Percentiles rank a stretch among this genome's conserved stretches.
These are phyloP conservation scores for Lignosus rhinocerotis DNA, from an alignment of 1,284 basidiomycete species.

Conservation along the genomic window DNA sequence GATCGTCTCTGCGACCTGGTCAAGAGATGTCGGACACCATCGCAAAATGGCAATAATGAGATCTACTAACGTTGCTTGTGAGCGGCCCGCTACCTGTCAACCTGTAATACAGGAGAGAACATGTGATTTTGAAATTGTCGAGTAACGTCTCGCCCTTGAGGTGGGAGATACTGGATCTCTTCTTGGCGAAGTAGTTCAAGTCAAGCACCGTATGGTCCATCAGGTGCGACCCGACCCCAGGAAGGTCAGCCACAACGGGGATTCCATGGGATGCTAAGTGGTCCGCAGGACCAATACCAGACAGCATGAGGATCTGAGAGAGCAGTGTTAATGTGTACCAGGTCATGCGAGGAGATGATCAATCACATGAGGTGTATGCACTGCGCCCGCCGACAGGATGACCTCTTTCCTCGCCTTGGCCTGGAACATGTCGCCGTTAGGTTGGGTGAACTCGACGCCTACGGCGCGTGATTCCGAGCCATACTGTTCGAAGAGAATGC, in stretches of 20 bases:
- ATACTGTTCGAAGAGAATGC: slow-evolving; percentile 56
- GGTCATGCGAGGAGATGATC: not conserved
- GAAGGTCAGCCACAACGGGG: slow-evolving; percentile 51
- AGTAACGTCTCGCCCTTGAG: slow-evolving; percentile 37
- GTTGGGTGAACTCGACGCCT: slow-evolving; percentile 59
- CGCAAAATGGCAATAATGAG: not conserved
- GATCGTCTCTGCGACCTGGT: slow-evolving; percentile 56
- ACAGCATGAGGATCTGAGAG: slow-evolving; percentile 65
- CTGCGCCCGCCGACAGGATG: slow-evolving; percentile 60
- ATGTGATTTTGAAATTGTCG: slow-evolving; percentile 37
- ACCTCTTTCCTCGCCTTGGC: slow-evolving; percentile 58
- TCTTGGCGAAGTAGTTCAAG: slow-evolving; percentile 52
- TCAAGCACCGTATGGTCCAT: slow-evolving; percentile 57
- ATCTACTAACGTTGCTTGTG: slow-evolving; percentile 50
- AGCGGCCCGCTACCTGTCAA: slow-evolving; percentile 47
- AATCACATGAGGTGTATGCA: slow-evolving; percentile 61
- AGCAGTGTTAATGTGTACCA: not conserved
- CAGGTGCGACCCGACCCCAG: slow-evolving; percentile 61
- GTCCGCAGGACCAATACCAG: slow-evolving; percentile 61
- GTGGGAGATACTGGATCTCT: slow-evolving; percentile 27
- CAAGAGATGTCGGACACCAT: not conserved
- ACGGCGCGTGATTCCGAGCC: slow-evolving; percentile 45
- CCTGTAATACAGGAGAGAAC: slow-evolving; percentile 44
- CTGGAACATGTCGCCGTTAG: slow-evolving; percentile 38
- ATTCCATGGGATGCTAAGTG: slow-evolving; percentile 53